These are phyloP conservation scores for Atkinsonella hypoxylon DNA, from an alignment of 2,329 filamentous ascomycete genomes.

Conservation along the genomic window DNA sequence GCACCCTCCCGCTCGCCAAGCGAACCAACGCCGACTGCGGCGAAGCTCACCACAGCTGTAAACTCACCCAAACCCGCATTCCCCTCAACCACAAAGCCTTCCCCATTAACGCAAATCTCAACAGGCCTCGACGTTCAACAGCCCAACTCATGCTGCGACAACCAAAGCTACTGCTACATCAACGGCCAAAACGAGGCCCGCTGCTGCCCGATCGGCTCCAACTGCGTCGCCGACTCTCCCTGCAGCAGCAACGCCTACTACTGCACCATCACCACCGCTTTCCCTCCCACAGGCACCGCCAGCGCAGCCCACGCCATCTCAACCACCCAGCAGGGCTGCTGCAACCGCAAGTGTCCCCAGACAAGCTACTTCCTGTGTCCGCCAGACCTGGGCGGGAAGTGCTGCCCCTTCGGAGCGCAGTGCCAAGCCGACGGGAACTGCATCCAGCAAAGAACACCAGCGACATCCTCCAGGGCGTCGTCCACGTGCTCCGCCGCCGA, in stretches of 20 bases:
- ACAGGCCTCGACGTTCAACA: conserved; percentile 31
- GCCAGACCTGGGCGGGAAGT: conserved; percentile 30
- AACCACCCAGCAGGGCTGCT: conserved; percentile 22
- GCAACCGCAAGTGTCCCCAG: conserved; percentile 26
- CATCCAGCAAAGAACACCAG: conserved; percentile 18
- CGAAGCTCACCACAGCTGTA: conserved; percentile 20
- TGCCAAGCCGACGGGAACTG: conserved; percentile 28
- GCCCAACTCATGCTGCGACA: conserved; percentile 27
- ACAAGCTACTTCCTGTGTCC: conserved; percentile 34
- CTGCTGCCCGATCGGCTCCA: conserved; percentile 32
- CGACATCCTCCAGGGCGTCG: background rate
- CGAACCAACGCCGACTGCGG: conserved; percentile 16
- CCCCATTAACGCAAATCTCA: background rate
- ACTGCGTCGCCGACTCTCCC: conserved; percentile 26
- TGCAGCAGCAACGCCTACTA: conserved; percentile 23
- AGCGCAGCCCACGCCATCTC: conserved; percentile 13
- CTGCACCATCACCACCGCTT: conserved; percentile 20
- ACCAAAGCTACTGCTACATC: conserved; percentile 34
- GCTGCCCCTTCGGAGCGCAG: conserved; percentile 33
- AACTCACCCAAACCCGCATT: background rate
- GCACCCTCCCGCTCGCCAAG: conserved; percentile 13
- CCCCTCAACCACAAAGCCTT: background rate
- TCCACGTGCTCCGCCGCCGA: conserved; percentile 27
- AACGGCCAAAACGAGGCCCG: conserved; percentile 18
- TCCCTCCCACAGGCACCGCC: conserved; percentile 7